Conservation (phyloP, 2,329 filamentous ascomycete genomes). For the Harringtonia lauricola region DNA sequence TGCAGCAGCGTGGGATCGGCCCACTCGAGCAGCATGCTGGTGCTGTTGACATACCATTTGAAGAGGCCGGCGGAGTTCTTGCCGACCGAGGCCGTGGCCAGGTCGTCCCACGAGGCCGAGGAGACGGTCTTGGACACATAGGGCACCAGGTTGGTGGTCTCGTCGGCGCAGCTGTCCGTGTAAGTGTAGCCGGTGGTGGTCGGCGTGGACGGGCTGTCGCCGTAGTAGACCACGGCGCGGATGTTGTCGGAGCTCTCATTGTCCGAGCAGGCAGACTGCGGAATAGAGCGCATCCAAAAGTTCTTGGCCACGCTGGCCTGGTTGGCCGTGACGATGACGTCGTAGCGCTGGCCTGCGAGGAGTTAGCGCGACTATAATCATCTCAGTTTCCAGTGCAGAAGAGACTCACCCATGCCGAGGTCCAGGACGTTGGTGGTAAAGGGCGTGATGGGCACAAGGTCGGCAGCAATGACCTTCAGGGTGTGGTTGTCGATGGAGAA, state of each 20-base stretch:
- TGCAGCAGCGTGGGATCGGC: slow-evolving; percentile 10
- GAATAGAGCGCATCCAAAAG: slow-evolving; percentile 8
- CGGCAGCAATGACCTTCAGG: slow-evolving; percentile 40
- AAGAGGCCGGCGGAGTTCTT: slow-evolving; percentile 4
- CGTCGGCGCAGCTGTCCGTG: slow-evolving; percentile 14
- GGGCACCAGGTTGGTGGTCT: slow-evolving; percentile 15
- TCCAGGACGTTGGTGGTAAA: slow-evolving; percentile 34
- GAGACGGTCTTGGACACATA: slow-evolving; percentile 12
- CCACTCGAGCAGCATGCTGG: slow-evolving; percentile 15
- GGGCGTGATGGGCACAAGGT: slow-evolving; percentile 41
- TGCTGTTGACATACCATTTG: slow-evolving; percentile 16
- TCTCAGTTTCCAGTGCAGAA: too few relatives aligned
- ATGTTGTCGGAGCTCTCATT: slow-evolving; percentile 6
- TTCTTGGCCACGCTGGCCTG: not conserved
- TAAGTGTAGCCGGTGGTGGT: slow-evolving; percentile 4
- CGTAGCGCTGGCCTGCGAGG: slow-evolving; percentile 21
- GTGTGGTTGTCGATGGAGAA: slow-evolving; percentile 41
- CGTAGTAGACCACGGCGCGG: slow-evolving; percentile 10
- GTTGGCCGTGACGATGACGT: slow-evolving; percentile 16
- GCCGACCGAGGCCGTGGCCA: slow-evolving; percentile 4
- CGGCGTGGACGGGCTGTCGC: slow-evolving; percentile 4
- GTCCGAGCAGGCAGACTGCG: slow-evolving; percentile 5
- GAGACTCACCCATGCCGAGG: slow-evolving; percentile 27
- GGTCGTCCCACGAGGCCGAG: slow-evolving; percentile 1
- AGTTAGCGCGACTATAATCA: too few relatives aligned